A percentile compares a stretch with the other conserved stretches of the same genome.
phyloP scores from a whole-genome alignment of 2,329 filamentous ascomycete genomes.

The Fusarium piperis region DNA sequence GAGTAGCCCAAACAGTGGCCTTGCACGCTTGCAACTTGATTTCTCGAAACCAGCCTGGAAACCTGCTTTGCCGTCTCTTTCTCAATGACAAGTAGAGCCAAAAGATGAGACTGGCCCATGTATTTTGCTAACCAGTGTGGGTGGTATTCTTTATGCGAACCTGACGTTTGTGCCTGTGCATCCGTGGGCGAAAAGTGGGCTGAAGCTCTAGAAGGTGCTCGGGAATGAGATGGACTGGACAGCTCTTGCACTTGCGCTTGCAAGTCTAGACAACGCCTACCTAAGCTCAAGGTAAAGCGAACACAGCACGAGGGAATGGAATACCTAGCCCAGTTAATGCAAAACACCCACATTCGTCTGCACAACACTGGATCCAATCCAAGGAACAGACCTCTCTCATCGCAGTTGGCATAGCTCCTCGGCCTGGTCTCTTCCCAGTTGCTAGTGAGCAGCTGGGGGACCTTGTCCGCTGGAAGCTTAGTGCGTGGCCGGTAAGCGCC shows the following conservation, averaged over 20 bases:
- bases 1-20: not conserved
- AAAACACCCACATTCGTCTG: conserved; percentile 36
- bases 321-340: conserved; percentile 28
- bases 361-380: conserved; percentile 29
- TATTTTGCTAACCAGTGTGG: conserved; percentile 9
- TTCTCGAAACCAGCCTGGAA: not conserved
- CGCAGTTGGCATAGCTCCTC: conserved; percentile 22
- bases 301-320: not conserved
- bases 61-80: not conserved
- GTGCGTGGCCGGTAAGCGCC: conserved; percentile 38
- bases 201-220: conserved; percentile 18
- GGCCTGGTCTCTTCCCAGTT: not conserved
- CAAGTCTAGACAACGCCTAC: not conserved
- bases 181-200: conserved; percentile 13
- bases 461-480: conserved; percentile 12
- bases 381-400: conserved; percentile 29
- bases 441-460: conserved; percentile 1
- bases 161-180: conserved; percentile 39
- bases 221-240: conserved; percentile 20
- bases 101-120: not conserved
- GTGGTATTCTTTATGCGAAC: conserved; percentile 40
- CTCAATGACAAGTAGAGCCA: not conserved
- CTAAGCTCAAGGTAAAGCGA: not conserved
- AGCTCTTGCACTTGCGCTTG: not conserved
- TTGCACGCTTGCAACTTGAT: not conserved